A percentile compares a stretch with the other conserved stretches of the same genome.
Evolutionary conservation across 139 green algal genomes (phyloP).

Genomic region (Tetradesmus lagerheimii): DNA sequence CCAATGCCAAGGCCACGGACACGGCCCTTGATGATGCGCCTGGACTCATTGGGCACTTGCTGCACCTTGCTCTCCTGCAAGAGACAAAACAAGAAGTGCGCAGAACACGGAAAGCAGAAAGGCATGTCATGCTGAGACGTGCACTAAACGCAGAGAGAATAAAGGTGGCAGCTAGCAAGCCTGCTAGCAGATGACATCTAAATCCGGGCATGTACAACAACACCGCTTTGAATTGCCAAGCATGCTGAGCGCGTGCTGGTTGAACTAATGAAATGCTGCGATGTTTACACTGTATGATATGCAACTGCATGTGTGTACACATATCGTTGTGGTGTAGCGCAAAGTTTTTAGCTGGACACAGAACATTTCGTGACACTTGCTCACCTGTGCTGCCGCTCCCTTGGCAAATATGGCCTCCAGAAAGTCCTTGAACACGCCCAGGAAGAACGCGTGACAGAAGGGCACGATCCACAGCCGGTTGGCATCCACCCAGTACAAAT

Average conservation of each 20-base stretch:
- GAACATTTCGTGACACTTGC: not conserved
- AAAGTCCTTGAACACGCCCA: not conserved
- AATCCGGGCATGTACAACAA: too few relatives aligned
- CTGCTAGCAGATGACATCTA: too few relatives aligned
- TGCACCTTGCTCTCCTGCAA: not conserved
- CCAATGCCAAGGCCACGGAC: not conserved
- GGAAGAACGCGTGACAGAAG: not conserved
- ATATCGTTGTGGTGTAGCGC: too few relatives aligned
- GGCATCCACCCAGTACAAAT: not conserved
- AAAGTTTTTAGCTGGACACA: not conserved
- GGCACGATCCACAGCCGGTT: not conserved
- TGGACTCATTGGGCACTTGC: not conserved
- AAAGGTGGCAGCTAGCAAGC: too few relatives aligned
- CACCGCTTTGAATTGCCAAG: too few relatives aligned
- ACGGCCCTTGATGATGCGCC: not conserved
- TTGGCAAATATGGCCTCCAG: not conserved
- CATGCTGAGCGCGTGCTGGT: too few relatives aligned
- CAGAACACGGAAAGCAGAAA: not conserved
- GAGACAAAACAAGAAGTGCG: not conserved
- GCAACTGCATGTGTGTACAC: too few relatives aligned
- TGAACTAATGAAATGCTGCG: too few relatives aligned
- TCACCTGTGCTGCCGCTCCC: not conserved
- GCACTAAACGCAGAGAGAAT: too few relatives aligned
- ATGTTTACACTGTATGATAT: too few relatives aligned
- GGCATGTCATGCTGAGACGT: not conserved